Percentiles rank a stretch among this genome's conserved stretches.
These are phyloP conservation scores for Gastrolobium villosum DNA, from an alignment of 306 rosid genomes.

Conservation along the genomic window DNA sequence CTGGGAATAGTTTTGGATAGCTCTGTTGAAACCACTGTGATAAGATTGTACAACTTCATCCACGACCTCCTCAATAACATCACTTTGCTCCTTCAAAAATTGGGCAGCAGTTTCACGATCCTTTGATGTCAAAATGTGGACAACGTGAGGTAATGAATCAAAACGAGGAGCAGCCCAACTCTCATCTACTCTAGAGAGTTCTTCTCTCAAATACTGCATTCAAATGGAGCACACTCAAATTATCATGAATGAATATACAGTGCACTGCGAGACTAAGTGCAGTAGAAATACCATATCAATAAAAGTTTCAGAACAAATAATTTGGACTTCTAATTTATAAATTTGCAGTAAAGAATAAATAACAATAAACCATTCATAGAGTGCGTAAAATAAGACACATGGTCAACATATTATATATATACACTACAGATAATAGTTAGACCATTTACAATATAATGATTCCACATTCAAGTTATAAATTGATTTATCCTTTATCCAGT, in stretches of 20 bases:
- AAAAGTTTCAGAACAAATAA: neutral
- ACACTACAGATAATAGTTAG: neutral
- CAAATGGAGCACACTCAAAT: slow-evolving; percentile 47
- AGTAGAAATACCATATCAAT: slow-evolving; percentile 29
- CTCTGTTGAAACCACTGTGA: slow-evolving; percentile 97
- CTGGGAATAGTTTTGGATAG: slow-evolving; percentile 99
- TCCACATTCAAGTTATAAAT: neutral
- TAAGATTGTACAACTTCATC: slow-evolving; percentile 99
- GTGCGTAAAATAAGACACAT: neutral
- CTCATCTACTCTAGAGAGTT: slow-evolving; percentile 80
- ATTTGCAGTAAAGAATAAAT: neutral
- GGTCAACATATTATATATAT: neutral
- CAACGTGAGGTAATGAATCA: slow-evolving; percentile 99
- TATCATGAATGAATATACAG: slow-evolving; percentile 27
- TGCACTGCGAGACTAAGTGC: neutral
- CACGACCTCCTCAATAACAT: slow-evolving; percentile 94
- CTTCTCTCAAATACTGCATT: slow-evolving; percentile 89
- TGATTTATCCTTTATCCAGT: neutral
- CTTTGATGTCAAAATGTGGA: slow-evolving; percentile 96
- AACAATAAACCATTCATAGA: neutral
- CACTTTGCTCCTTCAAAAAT: slow-evolving; percentile 95
- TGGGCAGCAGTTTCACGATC: slow-evolving; percentile 88
- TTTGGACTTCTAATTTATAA: neutral
- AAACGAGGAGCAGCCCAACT: slow-evolving; percentile 95
- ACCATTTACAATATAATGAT: slow-evolving; percentile 13